phyloP scores from a whole-genome alignment of 2,329 filamentous ascomycete species.

The Emydomyces testavorans region DNA sequence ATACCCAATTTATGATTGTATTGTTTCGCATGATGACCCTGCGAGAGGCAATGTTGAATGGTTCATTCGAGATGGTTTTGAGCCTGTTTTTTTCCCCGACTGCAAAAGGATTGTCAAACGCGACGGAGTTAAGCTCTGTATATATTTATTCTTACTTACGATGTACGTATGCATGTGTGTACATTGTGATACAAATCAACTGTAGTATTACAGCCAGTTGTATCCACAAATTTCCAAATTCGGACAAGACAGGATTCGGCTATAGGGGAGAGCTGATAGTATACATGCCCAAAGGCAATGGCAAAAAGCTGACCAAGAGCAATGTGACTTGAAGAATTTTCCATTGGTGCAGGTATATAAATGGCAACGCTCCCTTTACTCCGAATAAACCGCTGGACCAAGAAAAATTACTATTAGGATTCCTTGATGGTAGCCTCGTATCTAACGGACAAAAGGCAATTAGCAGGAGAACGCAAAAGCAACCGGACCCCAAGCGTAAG shows the following conservation, averaged over 20 bases:
- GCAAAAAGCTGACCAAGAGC: background rate
- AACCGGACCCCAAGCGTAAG: background rate
- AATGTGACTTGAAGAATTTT: constrained; percentile 1
- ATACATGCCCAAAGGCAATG: background rate
- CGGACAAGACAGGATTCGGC: background rate
- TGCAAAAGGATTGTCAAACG: too few relatives aligned
- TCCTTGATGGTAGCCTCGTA: constrained; percentile 32
- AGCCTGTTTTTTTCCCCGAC: too few relatives aligned
- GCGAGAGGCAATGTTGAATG: too few relatives aligned
- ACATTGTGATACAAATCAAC: background rate
- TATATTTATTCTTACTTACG: constrained; percentile 9
- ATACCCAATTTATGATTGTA: background rate
- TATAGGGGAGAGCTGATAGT: constrained; percentile 6
- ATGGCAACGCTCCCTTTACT: background rate
- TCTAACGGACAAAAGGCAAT: constrained; percentile 18
- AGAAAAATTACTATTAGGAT: constrained; percentile 11
- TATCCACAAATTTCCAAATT: background rate
- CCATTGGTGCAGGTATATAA: background rate
- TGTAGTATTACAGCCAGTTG: background rate
- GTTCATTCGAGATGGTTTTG: too few relatives aligned
- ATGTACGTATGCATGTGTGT: too few relatives aligned
- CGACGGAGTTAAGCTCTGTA: background rate
- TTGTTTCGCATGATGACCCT: background rate
- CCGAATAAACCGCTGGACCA: background rate
- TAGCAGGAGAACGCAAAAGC: background rate